Evolutionary conservation across 2,329 filamentous ascomycete genomes (phyloP).

Genomic region (Penicillium sp.): DNA sequence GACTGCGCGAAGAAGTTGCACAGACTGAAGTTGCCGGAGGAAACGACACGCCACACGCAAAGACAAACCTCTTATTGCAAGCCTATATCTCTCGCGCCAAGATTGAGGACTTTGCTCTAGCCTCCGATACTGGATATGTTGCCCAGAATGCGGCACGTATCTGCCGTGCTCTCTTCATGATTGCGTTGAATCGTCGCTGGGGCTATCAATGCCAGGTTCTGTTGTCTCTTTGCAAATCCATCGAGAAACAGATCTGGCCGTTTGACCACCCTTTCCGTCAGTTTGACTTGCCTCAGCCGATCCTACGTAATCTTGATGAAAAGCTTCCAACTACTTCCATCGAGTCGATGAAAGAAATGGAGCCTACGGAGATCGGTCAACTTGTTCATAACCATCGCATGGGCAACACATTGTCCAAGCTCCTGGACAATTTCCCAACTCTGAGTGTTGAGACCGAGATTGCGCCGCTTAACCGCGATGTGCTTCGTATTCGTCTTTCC

Average conservation of each 20-base stretch:
- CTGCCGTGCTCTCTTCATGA: constrained; percentile 93
- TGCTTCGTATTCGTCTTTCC: constrained; percentile 83
- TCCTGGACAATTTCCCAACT: constrained; percentile 90
- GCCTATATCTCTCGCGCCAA: constrained; percentile 87
- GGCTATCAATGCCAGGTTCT: constrained; percentile 92
- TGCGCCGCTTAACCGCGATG: constrained; percentile 89
- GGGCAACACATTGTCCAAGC: constrained; percentile 74
- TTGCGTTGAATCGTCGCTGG: constrained; percentile 92
- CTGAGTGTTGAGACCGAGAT: constrained; percentile 90
- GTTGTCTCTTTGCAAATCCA: constrained; percentile 90
- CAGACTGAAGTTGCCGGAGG: constrained; percentile 76
- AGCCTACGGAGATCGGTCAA: constrained; percentile 81
- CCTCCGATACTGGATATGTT: constrained; percentile 90
- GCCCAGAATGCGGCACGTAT: constrained; percentile 95
- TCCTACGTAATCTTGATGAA: constrained; percentile 81
- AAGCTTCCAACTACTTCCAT: constrained; percentile 72
- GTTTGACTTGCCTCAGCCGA: constrained; percentile 82
- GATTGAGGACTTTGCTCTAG: constrained; percentile 88
- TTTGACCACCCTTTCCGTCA: constrained; percentile 94
- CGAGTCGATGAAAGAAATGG: constrained; percentile 88
- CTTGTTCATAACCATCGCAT: constrained; percentile 89
- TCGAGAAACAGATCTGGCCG: constrained; percentile 93
- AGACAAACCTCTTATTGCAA: constrained; percentile 94
- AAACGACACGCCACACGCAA: constrained; percentile 70
- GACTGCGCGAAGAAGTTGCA: constrained; percentile 67